Percentiles rank a stretch among this genome's conserved stretches.
phyloP scores from a whole-genome alignment of 169 alveolate species.

The Babesia caballi region DNA sequence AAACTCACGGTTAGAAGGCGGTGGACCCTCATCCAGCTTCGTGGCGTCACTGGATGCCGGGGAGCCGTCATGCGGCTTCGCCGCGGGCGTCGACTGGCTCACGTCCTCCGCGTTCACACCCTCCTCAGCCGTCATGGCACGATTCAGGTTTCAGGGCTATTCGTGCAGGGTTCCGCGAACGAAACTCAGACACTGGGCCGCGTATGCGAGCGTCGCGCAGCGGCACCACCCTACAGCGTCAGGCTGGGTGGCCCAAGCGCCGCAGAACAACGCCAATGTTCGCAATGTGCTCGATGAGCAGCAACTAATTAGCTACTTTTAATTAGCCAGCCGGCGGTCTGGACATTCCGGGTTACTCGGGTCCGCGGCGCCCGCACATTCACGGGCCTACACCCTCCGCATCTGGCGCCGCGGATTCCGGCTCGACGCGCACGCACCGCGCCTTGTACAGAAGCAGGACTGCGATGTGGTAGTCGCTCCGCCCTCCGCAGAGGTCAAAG shows the following conservation, averaged over 20 bases:
- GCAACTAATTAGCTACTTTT: no score
- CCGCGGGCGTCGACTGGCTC: neutral
- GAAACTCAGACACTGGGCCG: constrained; percentile 12
- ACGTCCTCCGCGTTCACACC: neutral
- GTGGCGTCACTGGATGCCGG: no score
- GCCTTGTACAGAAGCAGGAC: constrained; percentile 79
- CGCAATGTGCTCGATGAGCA: no score
- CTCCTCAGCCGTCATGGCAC: neutral
- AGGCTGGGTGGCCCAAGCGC: no score
- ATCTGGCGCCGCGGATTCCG: neutral
- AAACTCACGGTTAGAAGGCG: no score
- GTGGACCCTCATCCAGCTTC: no score
- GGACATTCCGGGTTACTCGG: no score
- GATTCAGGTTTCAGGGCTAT: no score
- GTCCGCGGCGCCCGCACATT: no score
- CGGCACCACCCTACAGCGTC: constrained; percentile 2
- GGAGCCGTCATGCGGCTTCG: no score
- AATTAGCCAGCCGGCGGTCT: no score
- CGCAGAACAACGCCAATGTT: no score
- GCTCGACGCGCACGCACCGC: constrained; percentile 24
- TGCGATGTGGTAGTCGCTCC: constrained; percentile 88
- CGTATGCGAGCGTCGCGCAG: neutral
- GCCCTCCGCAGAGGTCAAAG: constrained; percentile 86
- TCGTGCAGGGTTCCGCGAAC: constrained; percentile 2
- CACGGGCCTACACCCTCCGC: neutral